Evolutionary conservation across 2,329 filamentous ascomycete species (phyloP).

Genomic region (Fonsecaea nubica): DNA sequence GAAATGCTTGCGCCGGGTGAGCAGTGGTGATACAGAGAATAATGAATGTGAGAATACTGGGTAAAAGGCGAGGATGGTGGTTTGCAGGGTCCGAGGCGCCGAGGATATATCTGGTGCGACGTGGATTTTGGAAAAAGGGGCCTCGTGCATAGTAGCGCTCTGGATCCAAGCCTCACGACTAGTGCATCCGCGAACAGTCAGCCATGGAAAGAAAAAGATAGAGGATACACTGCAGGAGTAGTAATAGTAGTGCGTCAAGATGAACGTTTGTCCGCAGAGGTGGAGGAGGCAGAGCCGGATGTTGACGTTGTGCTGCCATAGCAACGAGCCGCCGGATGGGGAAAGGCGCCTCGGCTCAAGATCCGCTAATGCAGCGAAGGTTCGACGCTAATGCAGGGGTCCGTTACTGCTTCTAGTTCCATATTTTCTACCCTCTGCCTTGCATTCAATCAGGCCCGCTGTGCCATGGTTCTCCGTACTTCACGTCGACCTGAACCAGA

Average conservation of each 20-base stretch:
- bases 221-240: neutral
- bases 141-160: conserved; percentile 4
- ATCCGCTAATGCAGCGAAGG: conserved; percentile 1
- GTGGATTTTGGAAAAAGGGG: conserved; percentile 10
- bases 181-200: neutral
- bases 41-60: conserved; percentile 12
- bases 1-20: neutral
- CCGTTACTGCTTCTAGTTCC: conserved; percentile 1
- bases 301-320: conserved; percentile 15
- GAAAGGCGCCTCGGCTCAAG: neutral
- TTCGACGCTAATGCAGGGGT: conserved; percentile 29
- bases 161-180: conserved; percentile 17
- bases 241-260: neutral
- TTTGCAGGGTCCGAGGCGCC: neutral
- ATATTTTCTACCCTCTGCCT: neutral
- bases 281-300: neutral
- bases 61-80: neutral
- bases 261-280: neutral
- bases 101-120: conserved; percentile 21
- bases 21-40: conserved; percentile 19
- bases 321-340: neutral
- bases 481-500: neutral
- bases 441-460: neutral
- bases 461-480: neutral
- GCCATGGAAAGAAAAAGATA: neutral